Percentiles rank a stretch among this genome's conserved stretches.
These are phyloP conservation scores for Alnus rubra DNA, from an alignment of 306 rosid species.

Conservation along the genomic window DNA sequence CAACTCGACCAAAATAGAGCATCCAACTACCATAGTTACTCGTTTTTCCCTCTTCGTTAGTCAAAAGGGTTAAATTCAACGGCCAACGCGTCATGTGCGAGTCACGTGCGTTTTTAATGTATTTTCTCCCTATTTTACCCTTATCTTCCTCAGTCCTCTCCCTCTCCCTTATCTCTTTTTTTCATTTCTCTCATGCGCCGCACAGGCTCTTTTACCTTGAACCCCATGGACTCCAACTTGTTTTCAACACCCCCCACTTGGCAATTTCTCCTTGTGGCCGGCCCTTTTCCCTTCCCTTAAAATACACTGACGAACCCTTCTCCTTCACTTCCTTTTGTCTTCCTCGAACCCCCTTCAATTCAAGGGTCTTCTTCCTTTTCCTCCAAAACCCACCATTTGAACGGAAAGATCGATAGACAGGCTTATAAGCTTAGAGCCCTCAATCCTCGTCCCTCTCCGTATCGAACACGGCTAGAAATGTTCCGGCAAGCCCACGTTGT, in stretches of 20 bases:
- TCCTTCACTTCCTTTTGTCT: conserved; percentile 22
- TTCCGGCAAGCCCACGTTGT: conserved; percentile 50
- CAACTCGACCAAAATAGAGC: no score
- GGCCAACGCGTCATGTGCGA: no score
- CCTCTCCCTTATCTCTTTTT: no score
- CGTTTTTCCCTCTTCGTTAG: no score
- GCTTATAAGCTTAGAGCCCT: conserved; percentile 81
- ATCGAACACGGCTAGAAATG: conserved; percentile 65
- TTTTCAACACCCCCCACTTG: conserved; percentile 68
- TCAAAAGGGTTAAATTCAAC: no score
- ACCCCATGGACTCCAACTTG: conserved; percentile 16
- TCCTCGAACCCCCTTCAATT: not conserved
- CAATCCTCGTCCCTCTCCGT: conserved; percentile 54
- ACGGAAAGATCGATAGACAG: conserved; percentile 49
- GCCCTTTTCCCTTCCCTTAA: conserved; percentile 30
- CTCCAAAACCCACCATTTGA: conserved; percentile 12
- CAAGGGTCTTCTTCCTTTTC: conserved; percentile 9
- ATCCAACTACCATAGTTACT: no score
- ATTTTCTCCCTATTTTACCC: no score
- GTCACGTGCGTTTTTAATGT: no score
- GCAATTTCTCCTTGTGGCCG: conserved; percentile 54
- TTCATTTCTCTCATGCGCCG: no score
- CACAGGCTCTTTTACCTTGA: no score
- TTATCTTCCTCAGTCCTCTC: no score
- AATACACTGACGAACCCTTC: conserved; percentile 18